Percentiles rank a stretch among this genome's conserved stretches.
Evolutionary conservation across 2,329 filamentous ascomycete genomes (phyloP).

Genomic region (Podosphaera xanthii): DNA sequence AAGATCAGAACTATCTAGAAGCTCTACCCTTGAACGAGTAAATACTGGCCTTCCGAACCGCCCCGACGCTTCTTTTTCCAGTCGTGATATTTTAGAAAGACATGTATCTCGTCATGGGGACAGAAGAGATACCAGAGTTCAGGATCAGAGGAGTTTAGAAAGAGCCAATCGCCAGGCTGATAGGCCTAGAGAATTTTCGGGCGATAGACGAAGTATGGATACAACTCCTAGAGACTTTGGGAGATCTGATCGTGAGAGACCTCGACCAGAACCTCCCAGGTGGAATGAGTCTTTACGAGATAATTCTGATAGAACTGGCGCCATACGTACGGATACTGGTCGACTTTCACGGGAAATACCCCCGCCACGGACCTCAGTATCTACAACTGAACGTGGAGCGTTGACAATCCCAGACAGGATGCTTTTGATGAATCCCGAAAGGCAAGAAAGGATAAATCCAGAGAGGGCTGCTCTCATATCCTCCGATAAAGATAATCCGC

Average conservation of each 20-base stretch:
- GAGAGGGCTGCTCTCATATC: constrained; percentile 16
- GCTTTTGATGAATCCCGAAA: constrained; percentile 10
- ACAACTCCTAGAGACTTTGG: constrained; percentile 11
- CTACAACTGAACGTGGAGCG: constrained; percentile 10
- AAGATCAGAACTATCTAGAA: constrained; percentile 10
- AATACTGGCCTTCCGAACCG: constrained; percentile 13
- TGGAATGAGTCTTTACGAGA: constrained; percentile 14
- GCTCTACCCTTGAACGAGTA: constrained; percentile 7
- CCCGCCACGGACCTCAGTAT: constrained; percentile 10
- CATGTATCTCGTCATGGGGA: constrained; percentile 13
- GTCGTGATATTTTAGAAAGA: constrained; percentile 12
- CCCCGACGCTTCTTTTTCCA: constrained; percentile 15
- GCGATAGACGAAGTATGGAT: constrained; percentile 12
- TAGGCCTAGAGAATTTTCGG: constrained; percentile 13
- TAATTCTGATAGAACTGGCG: constrained; percentile 11
- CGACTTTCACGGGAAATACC: constrained; percentile 15
- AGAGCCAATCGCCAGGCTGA: constrained; percentile 12
- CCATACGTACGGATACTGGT: constrained; percentile 10
- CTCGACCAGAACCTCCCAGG: constrained; percentile 12
- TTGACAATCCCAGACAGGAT: constrained; percentile 9
- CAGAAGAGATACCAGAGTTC: constrained; percentile 10
- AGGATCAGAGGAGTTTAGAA: constrained; percentile 9
- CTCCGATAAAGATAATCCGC: constrained; percentile 9
- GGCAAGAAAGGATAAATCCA: constrained; percentile 16
- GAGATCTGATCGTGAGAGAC: constrained; percentile 11